Evolutionary conservation across 768 basidiomycete species (phyloP).

Genomic region (Boletus rubropictus): DNA sequence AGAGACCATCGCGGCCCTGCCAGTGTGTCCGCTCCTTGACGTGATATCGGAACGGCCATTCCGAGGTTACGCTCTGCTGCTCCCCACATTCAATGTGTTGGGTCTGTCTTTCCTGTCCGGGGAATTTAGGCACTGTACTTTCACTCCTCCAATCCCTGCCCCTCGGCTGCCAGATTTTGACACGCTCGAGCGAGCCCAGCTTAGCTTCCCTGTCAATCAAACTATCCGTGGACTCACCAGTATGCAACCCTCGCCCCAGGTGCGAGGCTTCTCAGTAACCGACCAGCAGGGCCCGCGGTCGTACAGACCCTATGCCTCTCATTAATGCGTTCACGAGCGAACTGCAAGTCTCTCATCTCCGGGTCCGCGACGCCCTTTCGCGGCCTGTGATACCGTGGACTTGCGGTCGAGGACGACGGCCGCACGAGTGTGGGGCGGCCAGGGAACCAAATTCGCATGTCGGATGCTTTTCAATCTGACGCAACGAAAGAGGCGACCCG

Average conservation of each 20-base stretch:
- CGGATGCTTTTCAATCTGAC: not conserved
- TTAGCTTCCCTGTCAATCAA: conserved; percentile 5
- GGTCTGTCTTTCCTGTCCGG: conserved; percentile 15
- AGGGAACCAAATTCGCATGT: conserved; percentile 12
- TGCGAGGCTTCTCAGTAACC: conserved; percentile 18
- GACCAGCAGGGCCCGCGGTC: conserved; percentile 17
- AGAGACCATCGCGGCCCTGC: conserved; percentile 1
- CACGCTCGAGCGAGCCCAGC: conserved; percentile 9
- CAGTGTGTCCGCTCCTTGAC: conserved; percentile 1
- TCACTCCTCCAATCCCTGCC: not conserved
- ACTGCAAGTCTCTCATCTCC: conserved; percentile 6
- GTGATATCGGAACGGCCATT: conserved; percentile 10
- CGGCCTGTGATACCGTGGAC: not conserved
- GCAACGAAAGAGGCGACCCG: not conserved
- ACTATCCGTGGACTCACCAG: conserved; percentile 11
- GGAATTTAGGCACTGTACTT: conserved; percentile 6
- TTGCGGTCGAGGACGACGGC: conserved; percentile 2
- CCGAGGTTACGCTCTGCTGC: conserved; percentile 4
- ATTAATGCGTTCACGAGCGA: conserved; percentile 2
- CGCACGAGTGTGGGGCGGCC: conserved; percentile 18
- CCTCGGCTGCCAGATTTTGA: too few relatives aligned
- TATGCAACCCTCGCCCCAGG: conserved; percentile 8
- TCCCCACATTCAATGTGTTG: conserved; percentile 1
- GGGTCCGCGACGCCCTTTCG: not conserved
- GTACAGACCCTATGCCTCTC: not conserved